These are phyloP conservation scores for Wallacemonas sp. DNA, from an alignment of 208 protist genomes.

Conservation along the genomic window DNA sequence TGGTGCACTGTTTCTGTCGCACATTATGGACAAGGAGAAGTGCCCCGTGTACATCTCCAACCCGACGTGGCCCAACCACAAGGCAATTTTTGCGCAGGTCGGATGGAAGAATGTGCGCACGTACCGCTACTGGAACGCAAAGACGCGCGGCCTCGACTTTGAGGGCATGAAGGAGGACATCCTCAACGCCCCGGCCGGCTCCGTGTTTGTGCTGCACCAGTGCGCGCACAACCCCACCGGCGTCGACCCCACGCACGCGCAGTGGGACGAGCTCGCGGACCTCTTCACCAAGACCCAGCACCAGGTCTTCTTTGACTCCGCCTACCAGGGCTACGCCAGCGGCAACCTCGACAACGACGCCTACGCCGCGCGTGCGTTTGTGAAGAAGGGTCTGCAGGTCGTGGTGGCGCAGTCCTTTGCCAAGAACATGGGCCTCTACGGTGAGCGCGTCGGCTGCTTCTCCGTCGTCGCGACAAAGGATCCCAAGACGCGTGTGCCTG, in stretches of 20 bases:
- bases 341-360: conserved; percentile 96
- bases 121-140: conserved; percentile 86
- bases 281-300: conserved; percentile 81
- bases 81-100: conserved; percentile 53
- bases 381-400: conserved; percentile 76
- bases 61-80: conserved; percentile 91
- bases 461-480: conserved; percentile 78
- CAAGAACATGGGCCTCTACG: conserved; percentile 99
- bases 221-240: conserved; percentile 99
- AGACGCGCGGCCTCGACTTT: conserved; percentile 77
- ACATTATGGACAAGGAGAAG: conserved; percentile 29
- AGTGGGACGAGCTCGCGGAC: conserved; percentile 96
- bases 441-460: conserved; percentile 93
- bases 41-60: conserved; percentile 79
- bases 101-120: conserved; percentile 61
- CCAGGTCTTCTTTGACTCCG: conserved; percentile 96
- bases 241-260: conserved; percentile 94
- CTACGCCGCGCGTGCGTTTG: conserved; percentile 80
- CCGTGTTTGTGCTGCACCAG: conserved; percentile 96
- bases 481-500: conserved; percentile 41
- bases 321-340: conserved; percentile 97
- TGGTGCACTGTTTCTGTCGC: conserved; percentile 61
- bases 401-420: conserved; percentile 95
- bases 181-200: conserved; percentile 68
- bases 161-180: conserved; percentile 86